A percentile compares a stretch with the other conserved stretches of the same genome.
Evolutionary conservation across 306 rosid species (phyloP).

Genomic region (Trifolium repens): DNA sequence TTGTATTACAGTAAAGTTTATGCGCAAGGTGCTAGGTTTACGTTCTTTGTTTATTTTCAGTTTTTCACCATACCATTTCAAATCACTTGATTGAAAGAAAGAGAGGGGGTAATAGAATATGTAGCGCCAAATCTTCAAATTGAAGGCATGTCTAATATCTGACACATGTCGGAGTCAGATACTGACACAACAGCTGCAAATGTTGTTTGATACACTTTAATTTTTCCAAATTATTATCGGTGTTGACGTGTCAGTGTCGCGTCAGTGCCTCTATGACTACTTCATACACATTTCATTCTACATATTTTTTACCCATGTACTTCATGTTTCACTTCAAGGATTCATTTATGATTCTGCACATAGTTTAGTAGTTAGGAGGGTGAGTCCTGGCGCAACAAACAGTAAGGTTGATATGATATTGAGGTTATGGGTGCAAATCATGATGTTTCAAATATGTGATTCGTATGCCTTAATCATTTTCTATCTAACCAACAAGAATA

Average conservation of each 20-base stretch:
- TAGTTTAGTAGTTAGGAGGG: not conserved
- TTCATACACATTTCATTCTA: not conserved
- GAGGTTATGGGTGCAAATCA: not conserved
- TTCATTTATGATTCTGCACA: no score
- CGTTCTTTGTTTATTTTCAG: not conserved
- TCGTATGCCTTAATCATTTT: conserved; percentile 13
- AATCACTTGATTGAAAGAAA: conserved; percentile 12
- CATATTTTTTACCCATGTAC: not conserved
- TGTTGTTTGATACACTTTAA: not conserved
- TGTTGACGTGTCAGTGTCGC: not conserved
- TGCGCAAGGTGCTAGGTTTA: not conserved
- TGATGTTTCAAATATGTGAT: not conserved
- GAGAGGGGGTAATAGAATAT: not conserved
- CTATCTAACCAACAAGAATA: not conserved
- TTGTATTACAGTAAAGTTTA: not conserved
- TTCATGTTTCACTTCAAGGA: not conserved
- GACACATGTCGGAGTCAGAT: no score
- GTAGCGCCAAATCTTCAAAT: no score
- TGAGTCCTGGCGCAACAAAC: not conserved
- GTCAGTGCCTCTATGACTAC: not conserved
- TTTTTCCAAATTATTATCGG: no score
- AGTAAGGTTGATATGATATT: not conserved
- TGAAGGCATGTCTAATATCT: not conserved
- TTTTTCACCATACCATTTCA: not conserved
- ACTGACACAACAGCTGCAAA: not conserved